Base-by-base conservation (phyloP, 139 green algal species). In the Micractinium sp. region DNA sequence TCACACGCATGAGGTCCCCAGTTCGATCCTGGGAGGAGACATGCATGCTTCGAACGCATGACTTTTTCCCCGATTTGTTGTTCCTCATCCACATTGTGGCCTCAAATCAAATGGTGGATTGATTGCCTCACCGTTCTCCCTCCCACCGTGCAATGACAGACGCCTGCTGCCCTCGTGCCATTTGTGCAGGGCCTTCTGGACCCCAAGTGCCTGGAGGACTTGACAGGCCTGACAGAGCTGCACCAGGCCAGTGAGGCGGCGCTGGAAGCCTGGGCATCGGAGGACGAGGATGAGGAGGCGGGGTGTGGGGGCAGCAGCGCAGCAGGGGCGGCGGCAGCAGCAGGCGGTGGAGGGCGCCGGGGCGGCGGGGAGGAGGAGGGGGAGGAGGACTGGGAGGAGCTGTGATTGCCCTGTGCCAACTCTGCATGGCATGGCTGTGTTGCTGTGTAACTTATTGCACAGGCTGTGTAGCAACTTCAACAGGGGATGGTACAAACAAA, bases 161-260 rank as follows among this genome's bases (percentile, higher is more conserved):
- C n/a, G n/a, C n/a, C n/a, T n/a, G n/a, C n/a, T n/a, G n/a, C n/a
- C 47, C 47, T 56, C 7, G 71, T 77, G 71, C 29, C 71, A n/a
- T n/a, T 77, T 33, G 3, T 74, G n/a, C 87, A 93, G 82, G 87
- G 74, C 60, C 60, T 93, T 38, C 77, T 47, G 7, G 81, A 95
- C 25, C 95, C 95, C 2, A 84, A 77, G 33, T 85, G 63, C 27
- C 90, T 98, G 73, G 96, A 98, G 90, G 89, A 96, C 66, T 67
- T 98, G 79, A 98, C 95, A 2, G 96, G 96, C 19, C 91, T 99
- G 76, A 93, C 93, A 13, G 92, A 96, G 91, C 90, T 99, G 85
- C 92, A 96, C 27, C 31, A 38, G 0, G 56, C 78, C 36, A 89
- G 92, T 33, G 89, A 94, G 39, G 85, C 79, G 29, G 73, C 90